Evolutionary conservation across 2,329 filamentous ascomycete species (phyloP), one percentile per base, ranked within the genome.

Genomic region (Exutisphaerella laricina): DNA sequence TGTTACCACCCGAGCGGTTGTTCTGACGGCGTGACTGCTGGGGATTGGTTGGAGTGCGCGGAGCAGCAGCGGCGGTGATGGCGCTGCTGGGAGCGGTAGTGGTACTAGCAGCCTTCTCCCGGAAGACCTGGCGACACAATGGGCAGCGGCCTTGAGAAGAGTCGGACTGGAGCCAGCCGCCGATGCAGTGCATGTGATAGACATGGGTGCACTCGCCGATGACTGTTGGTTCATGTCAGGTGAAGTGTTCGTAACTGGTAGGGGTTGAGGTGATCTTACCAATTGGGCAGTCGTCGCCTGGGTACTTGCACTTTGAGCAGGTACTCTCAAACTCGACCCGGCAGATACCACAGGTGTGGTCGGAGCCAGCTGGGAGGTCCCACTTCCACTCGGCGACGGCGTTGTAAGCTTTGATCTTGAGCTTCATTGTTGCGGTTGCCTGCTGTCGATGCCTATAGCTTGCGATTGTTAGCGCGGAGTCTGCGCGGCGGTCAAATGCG

Each of bases 181-280:
- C 75, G 57, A 98, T 92, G 67, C 92, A 98, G 68, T 98, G 92
- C 86, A 95, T 94, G 67, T 98, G 92, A 62, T 98, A 98, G 51
- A 88, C 95, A 66, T 98, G 92, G 4, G 88, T 90, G 68, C 92
- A 98, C 72, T 90, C 94, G 31, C 92, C 92, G 48, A 92, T 89
- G 54, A 96, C 90, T 96, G 6, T 25, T 16, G 9, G 14, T n/a
- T n/a, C 22, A 13, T 4, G 31, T 50, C 32, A 51, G 48, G 36
- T 17, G 13, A 25, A 22, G 40, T 26, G 48, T 20, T 35, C 12
- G 17, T 35, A 5, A 21, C 6, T n/a, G 17, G 16, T 9, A 17
- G 8, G 30, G 21, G n/a, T 25, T 40, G 32, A 30, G 25, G 37
- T 9, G 31, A 16, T 72, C 83, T 66, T 70, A 96, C 90, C 75